Conservation (phyloP, 2,329 filamentous ascomycete species). For the Elsinoe ampelina region DNA sequence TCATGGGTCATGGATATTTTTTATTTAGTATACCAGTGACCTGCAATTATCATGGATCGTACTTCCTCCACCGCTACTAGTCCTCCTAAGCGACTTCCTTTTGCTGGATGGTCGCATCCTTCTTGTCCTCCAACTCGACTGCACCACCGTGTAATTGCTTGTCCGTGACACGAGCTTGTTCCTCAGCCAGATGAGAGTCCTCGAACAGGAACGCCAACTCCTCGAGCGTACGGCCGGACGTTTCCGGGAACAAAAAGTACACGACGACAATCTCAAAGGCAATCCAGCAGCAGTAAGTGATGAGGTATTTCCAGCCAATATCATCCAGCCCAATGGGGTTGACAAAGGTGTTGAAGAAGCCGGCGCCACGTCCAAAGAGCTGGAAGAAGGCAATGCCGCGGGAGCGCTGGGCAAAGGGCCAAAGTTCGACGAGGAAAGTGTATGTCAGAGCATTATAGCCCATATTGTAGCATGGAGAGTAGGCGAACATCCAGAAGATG, state of each 20-base stretch:
- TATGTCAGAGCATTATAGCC: constrained; percentile 25
- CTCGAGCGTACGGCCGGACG: constrained; percentile 29
- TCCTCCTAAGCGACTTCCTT: background rate
- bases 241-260: constrained; percentile 26
- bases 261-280: constrained; percentile 21
- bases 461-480: constrained; percentile 30
- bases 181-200: background rate
- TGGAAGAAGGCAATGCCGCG: constrained; percentile 14
- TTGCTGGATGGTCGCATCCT: background rate
- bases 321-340: constrained; percentile 31
- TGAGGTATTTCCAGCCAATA: constrained; percentile 26
- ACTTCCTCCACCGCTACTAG: background rate
- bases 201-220: constrained; percentile 39
- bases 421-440: constrained; percentile 23
- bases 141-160: constrained; percentile 1
- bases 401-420: constrained; percentile 20
- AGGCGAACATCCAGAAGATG: constrained; percentile 33
- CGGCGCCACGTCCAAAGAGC: constrained; percentile 19
- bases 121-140: background rate
- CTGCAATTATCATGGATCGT: no score
- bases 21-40: no score
- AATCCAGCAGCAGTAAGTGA: constrained; percentile 26
- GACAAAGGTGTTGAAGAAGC: constrained; percentile 25
- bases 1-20: no score
- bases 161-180: background rate